Base-by-base conservation (phyloP, 768 basidiomycete genomes). In the Coprinopsis cinerea region DNA sequence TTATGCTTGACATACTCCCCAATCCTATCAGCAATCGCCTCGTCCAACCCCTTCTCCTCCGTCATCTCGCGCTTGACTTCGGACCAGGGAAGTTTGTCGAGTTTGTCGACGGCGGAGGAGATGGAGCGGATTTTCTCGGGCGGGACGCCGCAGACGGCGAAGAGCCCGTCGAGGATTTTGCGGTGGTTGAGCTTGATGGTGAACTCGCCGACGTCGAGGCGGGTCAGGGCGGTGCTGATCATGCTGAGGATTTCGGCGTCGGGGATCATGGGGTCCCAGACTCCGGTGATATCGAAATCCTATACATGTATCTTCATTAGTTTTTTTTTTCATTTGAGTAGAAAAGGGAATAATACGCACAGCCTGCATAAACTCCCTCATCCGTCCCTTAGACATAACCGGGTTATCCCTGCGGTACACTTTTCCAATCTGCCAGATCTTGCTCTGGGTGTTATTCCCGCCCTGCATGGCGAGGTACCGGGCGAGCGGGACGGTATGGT, bases 281-380 rank as follows among this genome's bases (percentile, higher is more conserved):
- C 61, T 7, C 96, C 96, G 25, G 87, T 81, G 46, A 98, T 92
- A 64, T 98, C 96, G 60, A 98, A 88, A 66, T 99, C 95, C 93
- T 95, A 58, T 18, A 2, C 26, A n/a, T n/a, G n/a, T n/a, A n/a
- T n/a, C n/a, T n/a, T n/a, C n/a, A n/a, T n/a, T n/a, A n/a, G n/a
- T n/a, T n/a, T n/a, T n/a, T n/a, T n/a, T n/a, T n/a, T n/a, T n/a
- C n/a, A n/a, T n/a, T n/a, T n/a, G n/a, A n/a, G n/a, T n/a, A n/a
- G n/a, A n/a, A n/a, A n/a, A n/a, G n/a, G n/a, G n/a, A n/a, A n/a
- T 17, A 39, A 25, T 6, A 71, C 81, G 57, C 56, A 93, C 92
- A 54, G 95, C 96, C 67, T 99, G 96, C 60, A 88, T 91, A 61
- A 99, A 99, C 71, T 99, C 96, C 52, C 96, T 81, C 94, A 99